A percentile compares a stretch with the other conserved stretches of the same genome.
phyloP scores from a whole-genome alignment of 768 basidiomycete species.

The Xerocomus potaroensis region DNA sequence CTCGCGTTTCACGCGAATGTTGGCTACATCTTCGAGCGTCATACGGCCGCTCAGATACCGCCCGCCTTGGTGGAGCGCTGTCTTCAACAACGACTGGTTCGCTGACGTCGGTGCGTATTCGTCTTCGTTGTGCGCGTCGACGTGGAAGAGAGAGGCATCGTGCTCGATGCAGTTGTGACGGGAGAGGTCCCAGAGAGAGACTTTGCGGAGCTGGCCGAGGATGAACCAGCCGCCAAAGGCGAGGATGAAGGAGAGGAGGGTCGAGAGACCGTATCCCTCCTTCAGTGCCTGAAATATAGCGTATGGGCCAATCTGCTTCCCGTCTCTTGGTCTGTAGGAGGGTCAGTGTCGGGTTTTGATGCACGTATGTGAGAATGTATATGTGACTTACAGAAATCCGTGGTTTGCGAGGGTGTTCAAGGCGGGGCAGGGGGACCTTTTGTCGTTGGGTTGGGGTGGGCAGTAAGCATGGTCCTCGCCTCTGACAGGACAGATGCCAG shows the following conservation, averaged over 20 bases:
- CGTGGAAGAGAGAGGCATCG: conserved; percentile 55
- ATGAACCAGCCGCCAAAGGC: conserved; percentile 45
- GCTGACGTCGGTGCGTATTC: conserved; percentile 46
- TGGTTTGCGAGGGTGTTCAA: conserved; percentile 73
- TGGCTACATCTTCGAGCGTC: conserved; percentile 37
- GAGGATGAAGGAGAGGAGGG: conserved; percentile 44
- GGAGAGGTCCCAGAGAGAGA: conserved; percentile 39
- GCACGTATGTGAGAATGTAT: not conserved
- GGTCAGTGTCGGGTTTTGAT: not conserved
- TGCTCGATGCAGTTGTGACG: conserved; percentile 54
- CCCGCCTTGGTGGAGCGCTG: conserved; percentile 35
- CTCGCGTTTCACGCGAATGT: conserved; percentile 50
- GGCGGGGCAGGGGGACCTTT: conserved; percentile 67
- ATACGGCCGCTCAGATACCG: conserved; percentile 26
- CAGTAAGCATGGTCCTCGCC: conserved; percentile 38
- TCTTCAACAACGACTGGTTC: conserved; percentile 37
- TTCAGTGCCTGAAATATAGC: conserved; percentile 41
- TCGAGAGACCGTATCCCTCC: conserved; percentile 48
- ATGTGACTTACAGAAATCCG: conserved; percentile 58
- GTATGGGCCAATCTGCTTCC: conserved; percentile 40
- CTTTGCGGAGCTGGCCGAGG: conserved; percentile 32
- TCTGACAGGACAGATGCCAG: conserved; percentile 38
- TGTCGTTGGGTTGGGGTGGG: conserved; percentile 43
- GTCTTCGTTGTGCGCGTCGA: conserved; percentile 37
- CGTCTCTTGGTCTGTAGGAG: conserved; percentile 43